Percentiles rank a stretch among this genome's conserved stretches.
Conservation (phyloP, 1,284 basidiomycete species). For the Puccinia novopanici region DNA sequence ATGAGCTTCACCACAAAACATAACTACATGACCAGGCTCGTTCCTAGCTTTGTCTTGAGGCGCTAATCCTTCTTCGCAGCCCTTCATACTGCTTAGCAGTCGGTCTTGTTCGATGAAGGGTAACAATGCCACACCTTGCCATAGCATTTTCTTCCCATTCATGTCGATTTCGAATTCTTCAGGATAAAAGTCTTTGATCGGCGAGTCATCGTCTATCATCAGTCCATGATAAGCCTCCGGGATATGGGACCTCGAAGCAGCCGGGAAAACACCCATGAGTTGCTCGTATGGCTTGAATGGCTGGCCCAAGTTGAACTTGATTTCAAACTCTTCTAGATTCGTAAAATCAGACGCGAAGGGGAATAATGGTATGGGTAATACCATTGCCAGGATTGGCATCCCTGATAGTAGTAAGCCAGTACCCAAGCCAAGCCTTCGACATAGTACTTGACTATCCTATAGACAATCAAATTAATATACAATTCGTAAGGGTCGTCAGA, state of each 20-base stretch:
- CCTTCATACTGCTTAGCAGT: slow-evolving; percentile 77
- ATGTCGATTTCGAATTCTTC: slow-evolving; percentile 92
- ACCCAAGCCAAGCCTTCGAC: slow-evolving; percentile 97
- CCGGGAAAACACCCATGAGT: slow-evolving; percentile 95
- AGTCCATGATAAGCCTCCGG: slow-evolving; percentile 81
- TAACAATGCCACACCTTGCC: slow-evolving; percentile 95
- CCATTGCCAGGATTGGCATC: slow-evolving; percentile 95
- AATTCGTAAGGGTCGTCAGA: slow-evolving; percentile 50
- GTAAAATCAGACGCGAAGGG: slow-evolving; percentile 92
- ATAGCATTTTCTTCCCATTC: slow-evolving; percentile 99
- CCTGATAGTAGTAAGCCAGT: slow-evolving; percentile 96
- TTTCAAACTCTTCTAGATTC: slow-evolving; percentile 75
- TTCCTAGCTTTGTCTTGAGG: slow-evolving; percentile 84
- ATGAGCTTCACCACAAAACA: slow-evolving; percentile 85
- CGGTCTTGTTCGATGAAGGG: slow-evolving; percentile 92
- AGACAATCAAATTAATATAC: background rate
- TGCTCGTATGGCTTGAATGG: slow-evolving; percentile 98
- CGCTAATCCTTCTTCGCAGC: slow-evolving; percentile 71
- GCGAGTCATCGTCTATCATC: slow-evolving; percentile 84
- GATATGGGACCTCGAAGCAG: slow-evolving; percentile 85
- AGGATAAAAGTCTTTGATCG: slow-evolving; percentile 96
- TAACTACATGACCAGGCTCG: slow-evolving; percentile 76
- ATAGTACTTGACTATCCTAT: slow-evolving; percentile 77
- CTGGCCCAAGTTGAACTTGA: slow-evolving; percentile 74
- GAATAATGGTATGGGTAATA: slow-evolving; percentile 99